Evolutionary conservation across 1,284 basidiomycete species (phyloP).

Genomic region (Pterula multifida): DNA sequence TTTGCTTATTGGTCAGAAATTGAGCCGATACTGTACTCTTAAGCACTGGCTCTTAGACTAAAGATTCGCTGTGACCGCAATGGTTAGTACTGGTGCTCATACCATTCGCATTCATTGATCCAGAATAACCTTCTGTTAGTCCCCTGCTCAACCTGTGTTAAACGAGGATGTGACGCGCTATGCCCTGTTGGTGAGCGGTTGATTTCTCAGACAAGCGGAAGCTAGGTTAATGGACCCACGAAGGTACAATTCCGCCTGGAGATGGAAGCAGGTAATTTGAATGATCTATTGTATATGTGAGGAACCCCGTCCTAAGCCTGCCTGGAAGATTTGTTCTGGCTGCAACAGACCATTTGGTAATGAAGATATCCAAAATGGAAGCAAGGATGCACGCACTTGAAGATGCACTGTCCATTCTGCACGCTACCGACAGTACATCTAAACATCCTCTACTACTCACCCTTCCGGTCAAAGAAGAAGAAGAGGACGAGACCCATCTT

Average conservation of each 20-base stretch:
- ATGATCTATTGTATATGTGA: not conserved
- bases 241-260: conserved; percentile 37
- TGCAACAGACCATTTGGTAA: conserved; percentile 34
- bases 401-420: conserved; percentile 35
- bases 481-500: not conserved
- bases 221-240: not conserved
- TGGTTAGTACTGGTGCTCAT: conserved; percentile 4
- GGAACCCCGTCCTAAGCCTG: conserved; percentile 3
- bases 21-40: not conserved
- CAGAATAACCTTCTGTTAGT: conserved; percentile 15
- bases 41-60: conserved; percentile 12
- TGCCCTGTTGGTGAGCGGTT: conserved; percentile 30
- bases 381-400: conserved; percentile 35
- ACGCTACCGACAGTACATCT: conserved; percentile 19
- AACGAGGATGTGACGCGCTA: conserved; percentile 33
- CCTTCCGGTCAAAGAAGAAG: conserved; percentile 11
- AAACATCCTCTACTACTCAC: conserved; percentile 25
- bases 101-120: conserved; percentile 7
- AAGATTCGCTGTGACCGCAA: conserved; percentile 27
- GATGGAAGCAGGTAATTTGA: conserved; percentile 31
- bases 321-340: conserved; percentile 31
- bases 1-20: conserved; percentile 3
- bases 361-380: conserved; percentile 29
- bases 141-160: conserved; percentile 32
- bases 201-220: not conserved